Evolutionary conservation across 495 filamentous ascomycete species (phyloP).

Genomic region (Aspergillus sclerotioniger): DNA sequence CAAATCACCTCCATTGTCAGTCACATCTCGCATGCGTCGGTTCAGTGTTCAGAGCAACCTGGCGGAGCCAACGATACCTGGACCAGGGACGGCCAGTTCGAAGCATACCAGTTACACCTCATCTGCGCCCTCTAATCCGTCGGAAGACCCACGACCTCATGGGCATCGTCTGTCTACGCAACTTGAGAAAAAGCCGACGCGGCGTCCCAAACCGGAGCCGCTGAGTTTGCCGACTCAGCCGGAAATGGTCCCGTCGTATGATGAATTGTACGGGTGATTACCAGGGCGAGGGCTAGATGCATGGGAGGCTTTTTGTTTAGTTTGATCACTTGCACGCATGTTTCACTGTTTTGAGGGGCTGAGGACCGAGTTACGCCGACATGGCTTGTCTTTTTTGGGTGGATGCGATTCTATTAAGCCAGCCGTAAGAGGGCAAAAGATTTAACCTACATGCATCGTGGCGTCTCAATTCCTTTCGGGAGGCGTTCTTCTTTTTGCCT

Average conservation of each 20-base stretch:
- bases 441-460: constrained; percentile 13
- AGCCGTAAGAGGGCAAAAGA: constrained; percentile 11
- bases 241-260: constrained; percentile 44
- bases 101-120: constrained; percentile 41
- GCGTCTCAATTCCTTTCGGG: constrained; percentile 8
- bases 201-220: constrained; percentile 25
- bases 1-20: constrained; percentile 42
- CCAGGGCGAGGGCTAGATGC: neutral
- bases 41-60: constrained; percentile 35
- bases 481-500: constrained; percentile 1
- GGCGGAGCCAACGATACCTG: constrained; percentile 27
- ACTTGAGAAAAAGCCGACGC: constrained; percentile 27
- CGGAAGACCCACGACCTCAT: constrained; percentile 29
- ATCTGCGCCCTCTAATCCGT: constrained; percentile 30
- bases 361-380: neutral
- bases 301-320: constrained; percentile 1
- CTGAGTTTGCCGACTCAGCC: constrained; percentile 19
- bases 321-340: neutral
- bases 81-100: constrained; percentile 33
- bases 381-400: constrained; percentile 3
- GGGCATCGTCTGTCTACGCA: constrained; percentile 17
- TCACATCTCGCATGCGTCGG: constrained; percentile 47
- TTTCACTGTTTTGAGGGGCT: neutral
- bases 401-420: neutral
- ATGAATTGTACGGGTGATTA: constrained; percentile 45